Conservation (phyloP, 768 basidiomycete genomes). For the Lentinula guzmanii region DNA sequence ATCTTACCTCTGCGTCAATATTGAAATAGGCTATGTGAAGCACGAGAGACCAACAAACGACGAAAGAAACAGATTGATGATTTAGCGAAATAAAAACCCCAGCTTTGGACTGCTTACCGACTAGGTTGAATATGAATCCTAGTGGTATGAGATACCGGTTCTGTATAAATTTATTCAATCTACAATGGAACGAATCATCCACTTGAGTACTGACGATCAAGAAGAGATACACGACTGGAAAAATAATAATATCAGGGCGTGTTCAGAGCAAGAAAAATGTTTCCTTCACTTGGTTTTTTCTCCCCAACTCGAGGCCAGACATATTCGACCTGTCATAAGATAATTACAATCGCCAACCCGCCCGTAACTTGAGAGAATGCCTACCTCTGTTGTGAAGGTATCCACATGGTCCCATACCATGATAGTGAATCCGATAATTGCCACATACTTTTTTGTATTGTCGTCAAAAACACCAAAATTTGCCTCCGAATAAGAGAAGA, state of each 20-base stretch:
- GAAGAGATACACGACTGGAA: background rate
- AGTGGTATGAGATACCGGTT: background rate
- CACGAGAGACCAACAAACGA: background rate
- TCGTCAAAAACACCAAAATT: no score
- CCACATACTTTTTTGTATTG: background rate
- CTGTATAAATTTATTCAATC: background rate
- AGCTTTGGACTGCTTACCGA: background rate
- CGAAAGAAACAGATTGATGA: background rate
- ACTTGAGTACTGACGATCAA: background rate
- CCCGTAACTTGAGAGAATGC: background rate
- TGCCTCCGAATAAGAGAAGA: background rate
- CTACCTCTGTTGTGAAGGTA: background rate
- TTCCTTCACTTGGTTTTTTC: background rate
- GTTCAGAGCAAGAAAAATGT: no score
- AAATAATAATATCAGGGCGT: background rate
- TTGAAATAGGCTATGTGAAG: background rate
- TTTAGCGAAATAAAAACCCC: background rate
- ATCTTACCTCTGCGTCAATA: background rate
- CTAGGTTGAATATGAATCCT: background rate
- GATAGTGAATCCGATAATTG: background rate
- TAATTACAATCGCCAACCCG: background rate
- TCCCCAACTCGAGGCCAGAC: background rate
- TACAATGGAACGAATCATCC: no score
- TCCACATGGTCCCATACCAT: constrained; percentile 1
- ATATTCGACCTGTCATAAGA: background rate